Conservation (phyloP, 768 basidiomycete genomes). For the Mycena pura region DNA sequence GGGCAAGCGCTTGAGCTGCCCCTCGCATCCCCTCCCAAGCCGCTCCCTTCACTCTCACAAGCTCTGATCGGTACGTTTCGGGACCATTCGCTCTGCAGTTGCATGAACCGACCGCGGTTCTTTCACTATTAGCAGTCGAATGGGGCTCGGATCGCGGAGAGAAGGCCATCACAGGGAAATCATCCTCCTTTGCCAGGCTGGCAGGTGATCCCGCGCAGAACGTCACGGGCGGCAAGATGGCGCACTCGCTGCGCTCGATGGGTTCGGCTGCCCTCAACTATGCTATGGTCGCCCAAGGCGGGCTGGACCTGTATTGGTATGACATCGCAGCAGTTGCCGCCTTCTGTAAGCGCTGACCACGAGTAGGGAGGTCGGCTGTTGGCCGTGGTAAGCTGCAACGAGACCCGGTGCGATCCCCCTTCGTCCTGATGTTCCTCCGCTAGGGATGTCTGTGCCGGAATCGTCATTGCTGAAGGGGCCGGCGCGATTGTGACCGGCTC, state of each 20-base stretch:
- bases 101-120: slow-evolving; percentile 3
- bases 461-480: slow-evolving; percentile 90
- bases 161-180: slow-evolving; percentile 62
- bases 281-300: slow-evolving; percentile 86
- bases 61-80: slow-evolving; percentile 69
- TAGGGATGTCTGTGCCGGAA: slow-evolving; percentile 88
- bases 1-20: slow-evolving; percentile 66
- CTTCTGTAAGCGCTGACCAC: not conserved
- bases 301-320: slow-evolving; percentile 84
- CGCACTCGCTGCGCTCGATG: slow-evolving; percentile 80
- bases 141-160: slow-evolving; percentile 84
- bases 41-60: slow-evolving; percentile 70
- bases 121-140: slow-evolving; percentile 65
- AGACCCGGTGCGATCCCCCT: not conserved
- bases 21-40: slow-evolving; percentile 62
- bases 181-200: slow-evolving; percentile 72
- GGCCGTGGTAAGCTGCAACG: slow-evolving; percentile 55
- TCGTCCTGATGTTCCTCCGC: not conserved
- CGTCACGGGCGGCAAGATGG: slow-evolving; percentile 80
- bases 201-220: slow-evolving; percentile 72
- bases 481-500: slow-evolving; percentile 83
- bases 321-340: not conserved
- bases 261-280: slow-evolving; percentile 88
- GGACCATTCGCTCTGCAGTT: too few species aligned
- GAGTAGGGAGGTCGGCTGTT: slow-evolving; percentile 79